Evolutionary conservation across 2,329 filamentous ascomycete species (phyloP), one percentile per base, ranked within the genome.

Genomic region (Diplodia intermedia): DNA sequence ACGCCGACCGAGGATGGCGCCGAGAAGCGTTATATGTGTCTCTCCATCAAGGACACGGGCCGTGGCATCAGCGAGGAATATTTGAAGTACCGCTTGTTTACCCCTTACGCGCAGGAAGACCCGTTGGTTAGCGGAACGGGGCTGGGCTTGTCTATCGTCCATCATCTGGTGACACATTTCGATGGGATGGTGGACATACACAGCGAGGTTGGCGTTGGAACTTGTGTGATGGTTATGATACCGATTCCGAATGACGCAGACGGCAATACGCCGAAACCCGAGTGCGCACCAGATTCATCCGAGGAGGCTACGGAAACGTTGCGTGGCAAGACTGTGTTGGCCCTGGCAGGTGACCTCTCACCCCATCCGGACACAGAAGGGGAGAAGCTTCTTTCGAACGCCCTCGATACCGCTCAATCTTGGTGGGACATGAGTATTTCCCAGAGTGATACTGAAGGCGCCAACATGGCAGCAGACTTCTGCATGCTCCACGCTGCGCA

Each of bases 51-150:
- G 11, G 79, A 80, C 40, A 78, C 77, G 15, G 79, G 79, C 33
- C 77, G 78, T 20, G 79, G 79, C 3, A 80, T 80, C 75, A 78
- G 77, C 2, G 72, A 77, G 40, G 76, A 80, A 36, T 80, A 79
- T 61, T 70, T 79, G 52, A 73, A 77, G 68, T 73, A 75, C 38
- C 73, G 76, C 40, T 71, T 80, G 0, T 80, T 78, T 70, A 76
- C 77, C 50, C 79, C 79, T 1, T 80, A 80, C 61, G 75, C 78
- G 0, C 79, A 80, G 65, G 79, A 80, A 56, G 77, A 80, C 26
- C 73, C 77, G 33, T 66, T 80, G 3, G 76, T 73, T 14, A 75
- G 77, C 43, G 79, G 79, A 12, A 79, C 78, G 3, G 79, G 79
- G 7, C 71, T 80, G 6, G 79, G 79, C 26, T 71, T 80, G 8